Base-by-base conservation (phyloP, 371 early-diverging fungal species). In the Amoeboaphelidium protococcarum region DNA sequence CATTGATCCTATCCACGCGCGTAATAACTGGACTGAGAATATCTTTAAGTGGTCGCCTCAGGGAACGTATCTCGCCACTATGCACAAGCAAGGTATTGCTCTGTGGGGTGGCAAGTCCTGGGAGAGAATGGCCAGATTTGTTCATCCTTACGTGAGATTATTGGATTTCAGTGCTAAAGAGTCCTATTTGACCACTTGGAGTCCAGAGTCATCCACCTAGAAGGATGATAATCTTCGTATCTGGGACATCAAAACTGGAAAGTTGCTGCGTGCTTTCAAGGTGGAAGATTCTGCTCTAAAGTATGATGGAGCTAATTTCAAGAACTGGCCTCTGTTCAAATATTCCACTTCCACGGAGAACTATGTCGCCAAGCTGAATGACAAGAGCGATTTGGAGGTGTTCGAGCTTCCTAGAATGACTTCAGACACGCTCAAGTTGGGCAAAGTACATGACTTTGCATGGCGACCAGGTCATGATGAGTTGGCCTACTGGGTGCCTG, bases 91-190 rank as follows among this genome's bases (percentile, higher is more conserved):
- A 60, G 94, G 94, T 52, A 73, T 92, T 46, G 88, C 73, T 22
- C 71, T 96, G 48, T 96, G 92, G 92, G 91, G 96, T 57, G 92
- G 92, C 26, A 73, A 79, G n/a, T 72, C 74, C 40, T 90, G 80
- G 79, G 69, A 73, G 54, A 78, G 81, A 65, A 79, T 91, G 52
- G 70, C 75, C 51, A 79, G 87, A 25, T 90, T 92, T 54, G 71
- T 75, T 40, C 96, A 94, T 59, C 82, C 81, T 24, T 76, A 78
- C 50, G 90, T 90, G 49, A 80, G 77, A 52, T 60, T 83, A 45
- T 74, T 87, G 51, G 91, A 92, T 55, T 96, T 81, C 56, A 81
- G 82, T 41, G 90, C 90, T 25, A 78, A 78, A 57, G 96, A 94
- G 64, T 75, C 73, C 40, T 91, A 78, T 65, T 57, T 92, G 40